phyloP scores from a whole-genome alignment of 2,329 filamentous ascomycete species.

The Fusarium floridanum region DNA sequence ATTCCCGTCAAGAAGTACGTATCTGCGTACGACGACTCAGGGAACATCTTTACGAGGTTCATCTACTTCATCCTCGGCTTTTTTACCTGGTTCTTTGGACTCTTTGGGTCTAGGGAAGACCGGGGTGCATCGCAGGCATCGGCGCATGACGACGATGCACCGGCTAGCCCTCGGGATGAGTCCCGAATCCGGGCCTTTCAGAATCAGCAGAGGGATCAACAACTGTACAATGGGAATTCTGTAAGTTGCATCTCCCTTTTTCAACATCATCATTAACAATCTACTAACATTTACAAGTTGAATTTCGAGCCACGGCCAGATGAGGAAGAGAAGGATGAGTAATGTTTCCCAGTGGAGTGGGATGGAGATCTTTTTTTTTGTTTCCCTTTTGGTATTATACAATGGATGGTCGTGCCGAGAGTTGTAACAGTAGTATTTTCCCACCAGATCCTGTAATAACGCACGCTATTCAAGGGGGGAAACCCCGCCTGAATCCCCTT shows the following conservation, averaged over 20 bases:
- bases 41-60: slow-evolving; percentile 46
- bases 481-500: slow-evolving; percentile 20
- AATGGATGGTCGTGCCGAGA: slow-evolving; percentile 42
- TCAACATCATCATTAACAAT: neutral
- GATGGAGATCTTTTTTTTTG: slow-evolving; percentile 39
- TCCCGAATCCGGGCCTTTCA: slow-evolving; percentile 47
- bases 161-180: slow-evolving; percentile 38
- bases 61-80: slow-evolving; percentile 50
- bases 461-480: slow-evolving; percentile 37
- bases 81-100: slow-evolving; percentile 53
- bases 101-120: slow-evolving; percentile 47
- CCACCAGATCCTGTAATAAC: slow-evolving; percentile 36
- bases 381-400: slow-evolving; percentile 47
- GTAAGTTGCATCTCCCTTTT: slow-evolving; percentile 61
- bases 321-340: slow-evolving; percentile 61
- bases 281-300: slow-evolving; percentile 60
- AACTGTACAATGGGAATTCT: slow-evolving; percentile 93
- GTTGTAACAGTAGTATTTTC: slow-evolving; percentile 40
- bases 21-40: slow-evolving; percentile 56
- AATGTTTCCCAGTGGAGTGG: slow-evolving; percentile 41
- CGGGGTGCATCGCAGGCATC: slow-evolving; percentile 7
- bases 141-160: slow-evolving; percentile 9
- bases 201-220: slow-evolving; percentile 70
- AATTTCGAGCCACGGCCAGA: slow-evolving; percentile 77
- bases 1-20: slow-evolving; percentile 72